phyloP scores from a whole-genome alignment of 805 yeast genomes.

The Candida awuae region DNA sequence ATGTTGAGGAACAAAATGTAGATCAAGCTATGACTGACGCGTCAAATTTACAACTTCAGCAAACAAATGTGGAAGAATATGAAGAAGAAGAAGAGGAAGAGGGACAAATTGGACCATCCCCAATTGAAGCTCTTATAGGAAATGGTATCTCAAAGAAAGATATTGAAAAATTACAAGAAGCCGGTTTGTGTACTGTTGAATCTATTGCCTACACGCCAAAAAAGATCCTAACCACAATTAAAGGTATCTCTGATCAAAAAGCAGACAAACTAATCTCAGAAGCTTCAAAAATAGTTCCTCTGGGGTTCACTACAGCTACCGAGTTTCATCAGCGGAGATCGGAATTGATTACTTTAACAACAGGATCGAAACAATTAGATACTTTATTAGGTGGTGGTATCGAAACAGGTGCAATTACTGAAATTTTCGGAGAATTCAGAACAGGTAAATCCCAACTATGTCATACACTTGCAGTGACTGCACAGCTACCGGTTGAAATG shows the following conservation, averaged over 20 bases:
- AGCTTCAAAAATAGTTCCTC: conserved; percentile 80
- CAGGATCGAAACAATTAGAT: conserved; percentile 92
- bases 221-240: conserved; percentile 64
- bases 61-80: conserved; percentile 19
- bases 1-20: background rate
- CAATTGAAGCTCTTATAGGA: conserved; percentile 50
- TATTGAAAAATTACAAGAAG: conserved; percentile 68
- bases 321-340: conserved; percentile 86
- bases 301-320: conserved; percentile 96
- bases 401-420: conserved; percentile 96
- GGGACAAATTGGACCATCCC: conserved; percentile 43
- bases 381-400: conserved; percentile 93
- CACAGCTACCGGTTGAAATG: conserved; percentile 92
- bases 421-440: conserved; percentile 93
- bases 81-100: conserved; percentile 45
- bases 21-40: conserved; percentile 7
- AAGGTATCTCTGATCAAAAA: conserved; percentile 92
- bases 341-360: conserved; percentile 85
- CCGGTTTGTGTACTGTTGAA: conserved; percentile 85
- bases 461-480: conserved; percentile 93
- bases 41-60: conserved; percentile 3
- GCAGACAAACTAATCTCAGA: conserved; percentile 79
- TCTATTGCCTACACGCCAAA: conserved; percentile 90
- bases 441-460: conserved; percentile 97
- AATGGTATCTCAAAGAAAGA: conserved; percentile 82